phyloP scores from a whole-genome alignment of 495 filamentous ascomycete species.

The Podospora sp. region DNA sequence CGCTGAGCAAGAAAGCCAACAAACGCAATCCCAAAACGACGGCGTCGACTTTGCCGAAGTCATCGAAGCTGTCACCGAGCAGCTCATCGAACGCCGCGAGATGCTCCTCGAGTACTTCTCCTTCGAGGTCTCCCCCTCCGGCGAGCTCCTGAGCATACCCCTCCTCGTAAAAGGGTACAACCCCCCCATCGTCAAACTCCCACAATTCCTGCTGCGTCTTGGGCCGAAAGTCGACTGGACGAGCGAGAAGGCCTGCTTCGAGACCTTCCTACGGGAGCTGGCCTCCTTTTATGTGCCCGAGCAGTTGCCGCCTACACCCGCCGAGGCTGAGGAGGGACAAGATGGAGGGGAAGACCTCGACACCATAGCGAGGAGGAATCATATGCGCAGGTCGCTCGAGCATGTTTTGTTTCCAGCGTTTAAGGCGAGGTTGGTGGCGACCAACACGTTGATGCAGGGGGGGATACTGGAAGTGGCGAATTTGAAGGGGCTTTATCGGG shows the following conservation, averaged over 20 bases:
- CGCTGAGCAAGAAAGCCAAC: constrained; percentile 64
- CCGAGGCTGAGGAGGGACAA: constrained; percentile 16
- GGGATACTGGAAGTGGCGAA: constrained; percentile 89
- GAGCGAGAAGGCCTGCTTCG: constrained; percentile 83
- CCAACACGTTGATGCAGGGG: constrained; percentile 68
- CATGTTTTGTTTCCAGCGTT: constrained; percentile 80
- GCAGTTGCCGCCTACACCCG: constrained; percentile 63
- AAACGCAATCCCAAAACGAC: constrained; percentile 36
- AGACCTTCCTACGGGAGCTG: constrained; percentile 82
- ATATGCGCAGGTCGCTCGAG: constrained; percentile 66
- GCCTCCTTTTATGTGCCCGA: constrained; percentile 92
- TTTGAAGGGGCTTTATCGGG: constrained; percentile 90
- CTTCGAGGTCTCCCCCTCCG: constrained; percentile 75
- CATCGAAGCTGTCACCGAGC: constrained; percentile 58
- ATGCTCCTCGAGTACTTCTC: constrained; percentile 95
- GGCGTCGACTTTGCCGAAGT: constrained; percentile 69
- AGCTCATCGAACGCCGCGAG: constrained; percentile 72
- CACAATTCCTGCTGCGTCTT: constrained; percentile 82
- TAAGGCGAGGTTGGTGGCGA: constrained; percentile 80
- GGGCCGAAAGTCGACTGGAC: constrained; percentile 89
- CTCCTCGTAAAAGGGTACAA: constrained; percentile 87
- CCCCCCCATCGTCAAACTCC: constrained; percentile 82
- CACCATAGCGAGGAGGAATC: constrained; percentile 56
- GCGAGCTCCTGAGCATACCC: constrained; percentile 77
- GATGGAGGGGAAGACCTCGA: constrained; percentile 46